Evolutionary conservation across 1,139 yeast genomes (phyloP), one percentile per base, ranked within the genome.

Genomic region (Hemisphaericaspora lyxosophila): DNA sequence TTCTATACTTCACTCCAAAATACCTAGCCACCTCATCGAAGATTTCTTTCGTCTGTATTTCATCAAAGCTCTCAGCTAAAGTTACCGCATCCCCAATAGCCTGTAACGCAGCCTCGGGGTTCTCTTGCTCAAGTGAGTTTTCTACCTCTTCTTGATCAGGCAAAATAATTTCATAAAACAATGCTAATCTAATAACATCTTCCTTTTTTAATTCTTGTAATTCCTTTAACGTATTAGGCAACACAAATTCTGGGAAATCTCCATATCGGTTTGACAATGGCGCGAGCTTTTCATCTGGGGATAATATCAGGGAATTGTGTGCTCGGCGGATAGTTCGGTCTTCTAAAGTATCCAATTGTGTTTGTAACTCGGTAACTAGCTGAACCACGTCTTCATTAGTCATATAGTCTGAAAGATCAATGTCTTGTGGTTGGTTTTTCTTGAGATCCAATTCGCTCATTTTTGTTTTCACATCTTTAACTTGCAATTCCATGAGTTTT

Each of bases 331-430:
- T 73, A 11, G 80, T 70, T 46, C 90, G 70, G 41, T 82, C 85
- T 52, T 85, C 94, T 24, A 83, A 60, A 12, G 67, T 64, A 38
- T 86, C 94, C 51, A 90, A 70, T 62, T 90, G 97, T 5, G 85
- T 84, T 60, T 89, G 97, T 42, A 90, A 65, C 58, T 90, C 97
- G 5, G 89, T 89, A 9, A 89, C 97, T 33, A 87, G 63, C 52
- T 85, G 88, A 1, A 85, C 87, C 14, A 90, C 66, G 53, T 90
- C 97, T 42, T 85, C 95, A 49, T 85, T 83, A 11, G 89, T 80
- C 26, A 82, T 85, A 45, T 73, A 82, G 45, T 85, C 90, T 4
- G 75, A 62, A 9, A 80, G 52, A 46, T 80, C 86, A 16, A 74
- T 54, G 40, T 49, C 52, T 9, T 25, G 30, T 14, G 43, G 31